Evolutionary conservation across 768 basidiomycete genomes (phyloP), one percentile per base, ranked within the genome.

Genomic region (Agrocybe chaxingu): DNA sequence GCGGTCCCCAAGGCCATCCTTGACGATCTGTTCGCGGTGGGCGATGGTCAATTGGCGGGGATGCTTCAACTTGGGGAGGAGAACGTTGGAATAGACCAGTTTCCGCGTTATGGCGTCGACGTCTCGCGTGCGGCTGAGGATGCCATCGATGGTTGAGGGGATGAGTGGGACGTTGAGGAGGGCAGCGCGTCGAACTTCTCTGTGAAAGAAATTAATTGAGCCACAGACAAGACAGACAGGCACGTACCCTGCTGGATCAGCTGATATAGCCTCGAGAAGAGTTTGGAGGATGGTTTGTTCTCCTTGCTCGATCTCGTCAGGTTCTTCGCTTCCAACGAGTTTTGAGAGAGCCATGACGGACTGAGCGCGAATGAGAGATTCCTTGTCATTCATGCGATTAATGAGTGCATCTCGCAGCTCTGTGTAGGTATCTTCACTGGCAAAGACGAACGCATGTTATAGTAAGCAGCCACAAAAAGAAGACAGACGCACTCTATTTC

Each of bases 151-250:
- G 0, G 89, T 91, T 0, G 69, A 61, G 1, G 75, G 74, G 0
- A 78, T 74, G 12, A 87, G 69, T 1, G 91, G 86, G 1, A 93
- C 73, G 56, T 89, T 86, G 50, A 93, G 72, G 0, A 98, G 76
- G 1, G 88, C 87, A 0, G 92, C 89, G 19, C 93, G 84, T 9
- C 96, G 90, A n/a, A 98, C 95, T 58, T 98, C 96, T 1, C 92
- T 80, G 51, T 50, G 13, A 19, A 35, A n/a, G 48, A 44, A 48
- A 34, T 45, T 38, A 32, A 45, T 34, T 7, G 36, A 16, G 7
- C 8, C 42, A 31, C 12, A 13, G 39, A 37, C 8, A n/a, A 19
- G 19, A n/a, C 7, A 36, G 9, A 19, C 16, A 30, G n/a, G 2
- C 4, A 29, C 78, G 49, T 55, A 80, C 77, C 74, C 84, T 11